phyloP scores from a whole-genome alignment of 331 rosid species.

The Telfairia occidentalis region DNA sequence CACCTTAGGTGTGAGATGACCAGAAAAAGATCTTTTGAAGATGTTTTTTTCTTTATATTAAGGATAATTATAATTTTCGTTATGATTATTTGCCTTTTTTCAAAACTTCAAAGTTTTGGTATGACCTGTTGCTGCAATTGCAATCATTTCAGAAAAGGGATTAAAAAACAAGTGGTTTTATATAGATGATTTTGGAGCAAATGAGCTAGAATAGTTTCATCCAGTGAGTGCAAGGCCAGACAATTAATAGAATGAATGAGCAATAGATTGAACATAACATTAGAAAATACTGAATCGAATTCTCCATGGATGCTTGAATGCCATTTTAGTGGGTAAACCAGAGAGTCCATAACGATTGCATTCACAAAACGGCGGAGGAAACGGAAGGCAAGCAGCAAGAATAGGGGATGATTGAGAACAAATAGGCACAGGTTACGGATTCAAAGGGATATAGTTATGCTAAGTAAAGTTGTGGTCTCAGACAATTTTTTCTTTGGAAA shows the following conservation, averaged over 20 bases:
- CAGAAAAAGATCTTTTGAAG: background rate
- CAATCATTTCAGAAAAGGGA: background rate
- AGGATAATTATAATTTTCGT: background rate
- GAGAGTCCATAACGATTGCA: background rate
- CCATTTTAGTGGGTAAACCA: background rate
- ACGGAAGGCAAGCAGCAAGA: background rate
- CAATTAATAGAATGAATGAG: background rate
- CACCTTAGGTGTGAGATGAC: background rate
- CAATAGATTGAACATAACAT: background rate
- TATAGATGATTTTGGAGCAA: background rate
- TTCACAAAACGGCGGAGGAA: too few species aligned
- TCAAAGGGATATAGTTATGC: background rate
- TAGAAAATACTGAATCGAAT: background rate
- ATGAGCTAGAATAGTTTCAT: background rate
- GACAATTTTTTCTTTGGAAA: too few species aligned
- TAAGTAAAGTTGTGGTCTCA: background rate
- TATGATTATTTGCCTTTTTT: background rate
- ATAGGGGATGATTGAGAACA: background rate
- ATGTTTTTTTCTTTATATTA: background rate
- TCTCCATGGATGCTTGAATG: background rate
- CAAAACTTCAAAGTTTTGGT: background rate
- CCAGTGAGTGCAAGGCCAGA: background rate
- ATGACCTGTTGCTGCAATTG: background rate
- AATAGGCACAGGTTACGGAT: background rate
- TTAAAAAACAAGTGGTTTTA: background rate